Conservation (phyloP, 2,329 filamentous ascomycete species). For the Penicillium palitans region DNA sequence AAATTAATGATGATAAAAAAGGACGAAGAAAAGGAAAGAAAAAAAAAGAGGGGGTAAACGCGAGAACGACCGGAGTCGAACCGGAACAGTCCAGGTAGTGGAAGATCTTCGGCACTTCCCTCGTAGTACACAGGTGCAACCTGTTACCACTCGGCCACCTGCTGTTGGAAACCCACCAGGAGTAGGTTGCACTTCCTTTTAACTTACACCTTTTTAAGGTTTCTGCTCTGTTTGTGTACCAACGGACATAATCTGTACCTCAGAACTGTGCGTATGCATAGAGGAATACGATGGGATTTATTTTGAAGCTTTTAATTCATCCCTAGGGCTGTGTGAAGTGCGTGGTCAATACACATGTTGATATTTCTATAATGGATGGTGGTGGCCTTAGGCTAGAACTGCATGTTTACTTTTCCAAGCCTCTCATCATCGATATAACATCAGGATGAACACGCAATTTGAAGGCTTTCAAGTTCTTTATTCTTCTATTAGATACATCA, state of each 20-base stretch:
- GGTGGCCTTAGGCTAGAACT: not conserved
- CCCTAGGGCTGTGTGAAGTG: not conserved
- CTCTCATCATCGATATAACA: not conserved
- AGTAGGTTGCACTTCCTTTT: not conserved
- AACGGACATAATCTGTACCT: not conserved
- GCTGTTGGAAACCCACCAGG: not conserved
- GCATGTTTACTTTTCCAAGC: too few species aligned
- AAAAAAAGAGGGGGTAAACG: too few species aligned
- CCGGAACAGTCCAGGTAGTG: not conserved
- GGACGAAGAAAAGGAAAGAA: too few species aligned
- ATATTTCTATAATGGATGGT: too few species aligned
- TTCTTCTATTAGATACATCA: not conserved
- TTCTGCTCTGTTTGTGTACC: not conserved
- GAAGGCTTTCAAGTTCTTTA: not conserved
- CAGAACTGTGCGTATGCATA: not conserved
- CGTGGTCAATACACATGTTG: not conserved
- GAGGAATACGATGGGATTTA: not conserved
- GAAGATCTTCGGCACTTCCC: conserved; percentile 4
- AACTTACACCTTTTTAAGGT: too few species aligned
- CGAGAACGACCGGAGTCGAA: not conserved
- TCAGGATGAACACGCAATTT: too few species aligned
- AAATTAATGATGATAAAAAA: too few species aligned
- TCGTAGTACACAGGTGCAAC: not conserved
- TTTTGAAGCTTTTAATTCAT: too few species aligned
- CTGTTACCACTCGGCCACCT: conserved; percentile 1